Evolutionary conservation across 2,329 filamentous ascomycete species (phyloP).

Genomic region (Oidium heveae): DNA sequence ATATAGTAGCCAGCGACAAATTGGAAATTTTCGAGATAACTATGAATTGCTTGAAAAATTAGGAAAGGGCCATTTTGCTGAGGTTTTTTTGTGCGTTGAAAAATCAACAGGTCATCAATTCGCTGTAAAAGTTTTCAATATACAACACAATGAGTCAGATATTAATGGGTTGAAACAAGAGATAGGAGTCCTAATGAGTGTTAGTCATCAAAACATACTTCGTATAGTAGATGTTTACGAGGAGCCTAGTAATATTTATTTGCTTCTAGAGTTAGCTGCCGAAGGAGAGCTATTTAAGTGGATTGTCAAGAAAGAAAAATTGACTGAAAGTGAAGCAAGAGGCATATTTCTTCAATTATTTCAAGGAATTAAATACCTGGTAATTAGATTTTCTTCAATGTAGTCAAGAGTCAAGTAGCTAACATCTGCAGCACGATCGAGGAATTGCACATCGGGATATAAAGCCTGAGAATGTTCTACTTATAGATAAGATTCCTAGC

Average conservation of each 20-base stretch:
- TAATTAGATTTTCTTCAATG: constrained; percentile 20
- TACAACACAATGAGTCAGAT: constrained; percentile 40
- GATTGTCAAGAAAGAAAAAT: constrained; percentile 74
- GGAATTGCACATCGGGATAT: constrained; percentile 96
- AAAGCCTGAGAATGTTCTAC: constrained; percentile 33
- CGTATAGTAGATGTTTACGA: constrained; percentile 91
- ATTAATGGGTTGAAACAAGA: constrained; percentile 79
- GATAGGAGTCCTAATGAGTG: constrained; percentile 89
- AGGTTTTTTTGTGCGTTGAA: too few relatives aligned
- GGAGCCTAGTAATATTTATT: constrained; percentile 69
- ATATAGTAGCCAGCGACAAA: constrained; percentile 15
- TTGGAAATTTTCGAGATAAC: too few relatives aligned
- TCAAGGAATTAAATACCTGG: constrained; percentile 82
- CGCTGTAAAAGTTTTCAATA: constrained; percentile 89
- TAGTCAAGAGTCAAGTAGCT: constrained; percentile 7
- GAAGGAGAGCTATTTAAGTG: constrained; percentile 92
- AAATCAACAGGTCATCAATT: constrained; percentile 23
- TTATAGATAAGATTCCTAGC: constrained; percentile 61
- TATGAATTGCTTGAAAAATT: too few relatives aligned
- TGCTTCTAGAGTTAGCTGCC: constrained; percentile 71
- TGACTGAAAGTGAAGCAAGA: constrained; percentile 61
- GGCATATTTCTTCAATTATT: constrained; percentile 82
- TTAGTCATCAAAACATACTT: constrained; percentile 78
- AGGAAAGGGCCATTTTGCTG: too few relatives aligned
- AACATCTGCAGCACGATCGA: constrained; percentile 52